phyloP scores from a whole-genome alignment of 78 protist species.

The Abeoforma whisleri region DNA sequence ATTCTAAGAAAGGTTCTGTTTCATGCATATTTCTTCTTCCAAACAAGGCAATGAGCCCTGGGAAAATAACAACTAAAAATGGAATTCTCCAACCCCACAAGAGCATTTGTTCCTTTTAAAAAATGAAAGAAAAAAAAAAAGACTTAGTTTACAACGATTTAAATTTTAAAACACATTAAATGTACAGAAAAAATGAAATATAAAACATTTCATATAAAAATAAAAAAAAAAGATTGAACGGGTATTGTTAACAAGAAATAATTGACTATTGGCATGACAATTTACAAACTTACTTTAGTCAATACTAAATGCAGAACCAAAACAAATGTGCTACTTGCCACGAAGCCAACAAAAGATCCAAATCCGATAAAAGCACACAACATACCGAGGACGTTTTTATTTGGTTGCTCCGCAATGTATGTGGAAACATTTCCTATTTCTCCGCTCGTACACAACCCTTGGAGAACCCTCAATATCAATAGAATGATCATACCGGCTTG shows the following conservation, averaged over 20 bases:
- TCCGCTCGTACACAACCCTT: conserved; percentile 27
- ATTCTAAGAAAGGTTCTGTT: conserved; percentile 15
- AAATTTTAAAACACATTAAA: too few relatives aligned
- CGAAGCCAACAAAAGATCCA: background rate
- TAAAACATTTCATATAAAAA: too few relatives aligned
- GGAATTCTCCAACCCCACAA: conserved; percentile 38
- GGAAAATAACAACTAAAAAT: background rate
- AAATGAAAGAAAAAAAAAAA: too few relatives aligned
- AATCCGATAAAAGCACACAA: background rate
- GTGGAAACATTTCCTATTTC: background rate
- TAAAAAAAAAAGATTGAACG: too few relatives aligned
- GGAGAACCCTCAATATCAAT: background rate
- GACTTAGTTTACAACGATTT: too few relatives aligned
- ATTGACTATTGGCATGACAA: too few relatives aligned
- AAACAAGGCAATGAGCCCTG: conserved; percentile 10
- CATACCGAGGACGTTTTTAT: conserved; percentile 13
- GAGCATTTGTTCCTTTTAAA: conserved; percentile 26
- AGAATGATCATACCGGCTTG: conserved; percentile 2
- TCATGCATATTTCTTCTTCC: background rate
- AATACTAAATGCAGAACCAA: background rate
- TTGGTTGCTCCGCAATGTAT: conserved; percentile 10
- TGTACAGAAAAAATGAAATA: too few relatives aligned
- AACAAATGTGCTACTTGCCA: background rate
- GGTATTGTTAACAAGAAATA: too few relatives aligned
- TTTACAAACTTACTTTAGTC: too few relatives aligned